A percentile compares a stretch with the other conserved stretches of the same genome.
phyloP scores from a whole-genome alignment of 1,139 yeast genomes.

The Pichia sp. region DNA sequence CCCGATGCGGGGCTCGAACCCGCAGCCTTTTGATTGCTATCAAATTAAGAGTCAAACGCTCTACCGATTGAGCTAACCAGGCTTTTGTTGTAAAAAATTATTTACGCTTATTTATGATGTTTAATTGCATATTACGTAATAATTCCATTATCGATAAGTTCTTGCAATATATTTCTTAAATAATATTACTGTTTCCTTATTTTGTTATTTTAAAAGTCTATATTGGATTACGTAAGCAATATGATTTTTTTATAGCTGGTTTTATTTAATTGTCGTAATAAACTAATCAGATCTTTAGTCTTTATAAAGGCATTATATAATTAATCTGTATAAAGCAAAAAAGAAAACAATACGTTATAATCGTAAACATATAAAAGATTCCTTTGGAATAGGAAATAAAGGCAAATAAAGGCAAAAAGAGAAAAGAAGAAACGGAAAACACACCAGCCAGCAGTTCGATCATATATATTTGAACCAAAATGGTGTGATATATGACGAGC shows the following conservation, averaged over 20 bases:
- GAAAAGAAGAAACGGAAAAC: not conserved
- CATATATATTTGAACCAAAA: not conserved
- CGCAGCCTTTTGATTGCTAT: slow-evolving; percentile 36
- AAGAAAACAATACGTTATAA: not conserved
- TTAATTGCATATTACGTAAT: not conserved
- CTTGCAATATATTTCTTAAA: too few relatives aligned
- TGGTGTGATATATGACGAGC: not conserved
- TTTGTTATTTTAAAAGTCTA: too few relatives aligned
- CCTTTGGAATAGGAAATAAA: not conserved
- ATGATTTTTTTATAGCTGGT: too few relatives aligned
- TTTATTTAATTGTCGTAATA: not conserved
- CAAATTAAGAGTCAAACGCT: slow-evolving; percentile 34
- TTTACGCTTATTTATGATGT: not conserved
- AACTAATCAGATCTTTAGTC: not conserved
- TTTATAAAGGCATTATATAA: not conserved
- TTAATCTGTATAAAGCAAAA: not conserved
- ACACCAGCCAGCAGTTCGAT: not conserved
- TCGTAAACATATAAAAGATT: not conserved
- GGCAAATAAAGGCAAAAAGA: not conserved
- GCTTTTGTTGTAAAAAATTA: slow-evolving; percentile 8
- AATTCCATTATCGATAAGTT: not conserved
- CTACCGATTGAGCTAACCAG: slow-evolving; percentile 36
- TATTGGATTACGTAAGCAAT: too few relatives aligned
- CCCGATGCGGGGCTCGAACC: slow-evolving; percentile 40
- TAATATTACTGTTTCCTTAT: too few relatives aligned